These are phyloP conservation scores for Ochetophila trinervis DNA, from an alignment of 306 rosid species.

Conservation along the genomic window DNA sequence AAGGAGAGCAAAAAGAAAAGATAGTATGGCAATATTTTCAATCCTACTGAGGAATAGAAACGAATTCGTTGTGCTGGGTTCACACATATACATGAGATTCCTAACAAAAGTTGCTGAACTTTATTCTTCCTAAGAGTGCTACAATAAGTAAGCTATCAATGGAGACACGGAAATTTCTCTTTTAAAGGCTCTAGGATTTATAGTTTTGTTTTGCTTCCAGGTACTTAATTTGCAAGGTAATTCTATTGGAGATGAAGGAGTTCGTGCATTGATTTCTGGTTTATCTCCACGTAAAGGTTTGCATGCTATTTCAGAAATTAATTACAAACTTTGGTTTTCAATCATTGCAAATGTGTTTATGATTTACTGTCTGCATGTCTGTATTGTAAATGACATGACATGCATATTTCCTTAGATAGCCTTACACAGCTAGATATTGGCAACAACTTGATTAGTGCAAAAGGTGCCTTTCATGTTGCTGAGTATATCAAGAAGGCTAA, in stretches of 20 bases:
- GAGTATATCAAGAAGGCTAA: constrained; percentile 70
- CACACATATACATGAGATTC: too few species aligned
- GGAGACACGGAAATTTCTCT: too few species aligned
- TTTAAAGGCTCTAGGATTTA: background rate
- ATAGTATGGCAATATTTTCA: too few species aligned
- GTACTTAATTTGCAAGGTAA: constrained; percentile 95
- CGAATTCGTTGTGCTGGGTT: too few species aligned
- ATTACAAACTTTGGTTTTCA: constrained; percentile 17
- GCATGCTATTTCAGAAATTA: background rate
- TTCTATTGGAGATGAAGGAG: constrained; percentile 94
- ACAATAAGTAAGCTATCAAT: too few species aligned
- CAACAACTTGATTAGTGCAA: constrained; percentile 83
- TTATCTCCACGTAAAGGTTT: constrained; percentile 75
- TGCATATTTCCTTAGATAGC: constrained; percentile 59
- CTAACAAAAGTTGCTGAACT: too few species aligned
- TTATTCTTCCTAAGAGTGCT: too few species aligned
- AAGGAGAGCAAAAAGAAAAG: too few species aligned
- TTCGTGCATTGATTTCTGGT: constrained; percentile 70
- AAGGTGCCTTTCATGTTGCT: constrained; percentile 79
- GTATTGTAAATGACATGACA: constrained; percentile 28
- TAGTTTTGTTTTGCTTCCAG: constrained; percentile 36
- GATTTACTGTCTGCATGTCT: constrained; percentile 13
- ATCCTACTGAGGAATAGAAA: too few species aligned
- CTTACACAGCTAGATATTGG: constrained; percentile 74
- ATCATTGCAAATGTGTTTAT: background rate